Percentiles rank a stretch among this genome's conserved stretches.
phyloP scores from a whole-genome alignment of 2,329 filamentous ascomycete genomes.

The Calcarisporium arbuscula region DNA sequence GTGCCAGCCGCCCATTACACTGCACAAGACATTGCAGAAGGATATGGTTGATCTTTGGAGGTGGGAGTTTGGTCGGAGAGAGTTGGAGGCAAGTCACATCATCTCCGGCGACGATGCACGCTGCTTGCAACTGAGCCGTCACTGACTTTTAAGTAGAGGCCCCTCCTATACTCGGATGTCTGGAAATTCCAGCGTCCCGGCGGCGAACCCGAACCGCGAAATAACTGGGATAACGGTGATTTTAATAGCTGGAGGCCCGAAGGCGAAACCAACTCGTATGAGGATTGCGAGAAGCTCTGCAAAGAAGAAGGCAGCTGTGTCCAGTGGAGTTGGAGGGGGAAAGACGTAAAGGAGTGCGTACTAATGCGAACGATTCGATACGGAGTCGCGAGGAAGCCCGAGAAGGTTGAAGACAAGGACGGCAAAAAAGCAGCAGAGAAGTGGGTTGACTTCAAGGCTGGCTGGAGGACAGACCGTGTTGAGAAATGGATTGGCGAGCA shows the following conservation, averaged over 20 bases:
- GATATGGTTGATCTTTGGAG: slow-evolving; percentile 44
- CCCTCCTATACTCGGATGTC: slow-evolving; percentile 30
- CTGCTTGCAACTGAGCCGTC: slow-evolving; percentile 10
- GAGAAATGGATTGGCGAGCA: slow-evolving; percentile 17
- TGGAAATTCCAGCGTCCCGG: slow-evolving; percentile 30
- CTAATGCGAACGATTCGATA: slow-evolving; percentile 21
- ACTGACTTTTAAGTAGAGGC: slow-evolving; percentile 17
- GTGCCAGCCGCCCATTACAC: slow-evolving; percentile 43
- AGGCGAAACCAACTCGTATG: slow-evolving; percentile 18
- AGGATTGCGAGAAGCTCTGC: slow-evolving; percentile 22
- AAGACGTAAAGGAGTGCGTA: slow-evolving; percentile 22
- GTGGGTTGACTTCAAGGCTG: slow-evolving; percentile 23
- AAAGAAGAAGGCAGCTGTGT: slow-evolving; percentile 17
- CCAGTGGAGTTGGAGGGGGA: slow-evolving; percentile 24
- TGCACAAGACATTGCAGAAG: slow-evolving; percentile 40
- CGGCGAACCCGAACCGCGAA: slow-evolving; percentile 14
- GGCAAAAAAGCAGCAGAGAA: slow-evolving; percentile 11
- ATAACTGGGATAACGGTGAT: slow-evolving; percentile 26
- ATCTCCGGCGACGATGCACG: neutral
- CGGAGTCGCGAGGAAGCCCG: slow-evolving; percentile 15
- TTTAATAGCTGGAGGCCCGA: slow-evolving; percentile 22
- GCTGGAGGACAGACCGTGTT: slow-evolving; percentile 21
- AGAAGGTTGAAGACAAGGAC: slow-evolving; percentile 16
- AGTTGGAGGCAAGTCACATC: slow-evolving; percentile 21
- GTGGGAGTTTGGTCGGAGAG: slow-evolving; percentile 31